These are phyloP conservation scores for Penicillium riverlandense DNA, from an alignment of 495 filamentous ascomycete species.

Conservation along the genomic window DNA sequence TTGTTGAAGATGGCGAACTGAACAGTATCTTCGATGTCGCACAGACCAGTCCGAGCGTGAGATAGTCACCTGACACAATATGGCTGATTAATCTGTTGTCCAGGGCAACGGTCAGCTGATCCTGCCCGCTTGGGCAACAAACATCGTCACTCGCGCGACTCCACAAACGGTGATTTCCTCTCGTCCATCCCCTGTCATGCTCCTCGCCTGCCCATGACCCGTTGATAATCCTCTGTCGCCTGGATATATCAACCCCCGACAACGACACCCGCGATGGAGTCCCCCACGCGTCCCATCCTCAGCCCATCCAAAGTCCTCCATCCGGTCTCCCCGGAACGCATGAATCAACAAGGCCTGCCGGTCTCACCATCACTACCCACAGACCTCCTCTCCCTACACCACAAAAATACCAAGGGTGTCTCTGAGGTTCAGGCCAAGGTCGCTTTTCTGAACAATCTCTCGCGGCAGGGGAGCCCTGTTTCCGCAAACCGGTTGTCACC, in stretches of 20 bases:
- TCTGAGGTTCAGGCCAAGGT: constrained; percentile 86
- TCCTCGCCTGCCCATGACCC: constrained; percentile 4
- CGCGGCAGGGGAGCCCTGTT: constrained; percentile 53
- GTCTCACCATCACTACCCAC: constrained; percentile 46
- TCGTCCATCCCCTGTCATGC: constrained; percentile 10
- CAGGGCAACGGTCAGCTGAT: constrained; percentile 35
- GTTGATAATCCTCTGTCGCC: constrained; percentile 6
- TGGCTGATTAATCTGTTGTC: constrained; percentile 11
- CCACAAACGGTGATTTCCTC: constrained; percentile 16
- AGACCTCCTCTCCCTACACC: constrained; percentile 31
- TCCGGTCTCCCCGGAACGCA: constrained; percentile 73
- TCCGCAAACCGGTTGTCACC: constrained; percentile 31
- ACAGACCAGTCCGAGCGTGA: constrained; percentile 1
- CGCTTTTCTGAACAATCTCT: constrained; percentile 70
- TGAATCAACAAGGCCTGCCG: constrained; percentile 59
- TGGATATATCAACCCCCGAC: constrained; percentile 4
- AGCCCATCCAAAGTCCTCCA: constrained; percentile 56
- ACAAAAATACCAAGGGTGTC: constrained; percentile 34
- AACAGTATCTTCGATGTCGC: constrained; percentile 1
- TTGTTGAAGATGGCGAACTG: too few relatives aligned
- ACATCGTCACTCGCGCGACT: constrained; percentile 27
- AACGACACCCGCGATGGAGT: constrained; percentile 27
- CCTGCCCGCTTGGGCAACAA: constrained; percentile 22
- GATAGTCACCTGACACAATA: too few relatives aligned
- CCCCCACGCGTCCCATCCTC: constrained; percentile 34